Base-by-base conservation (phyloP, 306 rosid species). In the Vicia villosa region DNA sequence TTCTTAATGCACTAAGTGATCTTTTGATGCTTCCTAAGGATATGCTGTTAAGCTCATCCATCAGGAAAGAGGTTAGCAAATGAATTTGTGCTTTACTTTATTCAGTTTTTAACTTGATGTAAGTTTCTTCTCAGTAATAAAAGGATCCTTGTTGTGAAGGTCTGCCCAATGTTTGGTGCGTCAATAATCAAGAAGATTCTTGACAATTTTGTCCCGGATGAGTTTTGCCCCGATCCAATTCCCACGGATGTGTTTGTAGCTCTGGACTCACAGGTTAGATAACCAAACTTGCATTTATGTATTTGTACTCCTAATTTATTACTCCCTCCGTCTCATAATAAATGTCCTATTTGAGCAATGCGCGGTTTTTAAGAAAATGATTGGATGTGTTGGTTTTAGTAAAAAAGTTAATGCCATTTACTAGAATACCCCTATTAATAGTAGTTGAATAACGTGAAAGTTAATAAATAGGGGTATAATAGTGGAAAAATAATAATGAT, bases 1-100 rank as follows among this genome's bases (percentile, higher is more conserved):
- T 87, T 72, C 97, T 94, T 12, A 87, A 94, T 72, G 97, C 97
- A 52, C 81, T 94, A 54, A 94, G 99, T 55, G 99, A 94, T 79
- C 92, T 94, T 73, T 76, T 91, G 88, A 94, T 94, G 97, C 99
- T 94, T 69, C 99, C 99, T 2, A 94, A 94, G 86, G 99, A 94
- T 84, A 78, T 94, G 99, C 86, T 94, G 49, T 76, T 94, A 54
- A 89, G 63, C 62, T 66, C 78, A 79, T 84, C 96, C 72, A 61
- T 91, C 60, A 84, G 97, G 84, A 91, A 82, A 86, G 99, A 94
- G 99, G 99, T 94, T 77, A 8, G 69, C 47, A 47, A 55, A 67
- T 60, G 41, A 43, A 78, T 57, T 71, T 73, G 54, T 14, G 51
- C 38, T 78, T 74, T 34, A 49, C 28, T 38, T 51, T 56, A 14